phyloP scores from a whole-genome alignment of 2,329 filamentous ascomycete species.

The Cryphonectria parasitica region DNA sequence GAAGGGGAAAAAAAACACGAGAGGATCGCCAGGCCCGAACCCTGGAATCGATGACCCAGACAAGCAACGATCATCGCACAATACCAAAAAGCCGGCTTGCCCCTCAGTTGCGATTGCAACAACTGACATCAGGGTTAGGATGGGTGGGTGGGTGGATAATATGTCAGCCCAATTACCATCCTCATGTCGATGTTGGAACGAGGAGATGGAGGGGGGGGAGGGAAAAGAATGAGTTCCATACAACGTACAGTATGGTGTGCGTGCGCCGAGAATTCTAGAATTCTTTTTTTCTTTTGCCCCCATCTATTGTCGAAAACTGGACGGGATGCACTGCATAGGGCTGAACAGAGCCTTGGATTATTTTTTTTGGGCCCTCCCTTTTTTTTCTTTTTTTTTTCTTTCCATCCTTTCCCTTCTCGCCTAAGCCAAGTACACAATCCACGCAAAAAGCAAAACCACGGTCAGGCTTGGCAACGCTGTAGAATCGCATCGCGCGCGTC shows the following conservation, averaged over 20 bases:
- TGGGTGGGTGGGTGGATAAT: neutral
- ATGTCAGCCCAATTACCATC: neutral
- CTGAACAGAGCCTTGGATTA: neutral
- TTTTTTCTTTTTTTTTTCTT: neutral
- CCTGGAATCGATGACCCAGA: neutral
- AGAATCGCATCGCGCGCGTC: neutral
- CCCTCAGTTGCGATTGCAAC: too few relatives aligned
- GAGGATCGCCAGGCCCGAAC: neutral
- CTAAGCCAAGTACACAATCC: neutral
- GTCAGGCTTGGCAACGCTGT: neutral
- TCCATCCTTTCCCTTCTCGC: neutral
- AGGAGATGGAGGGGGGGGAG: conserved; percentile 29
- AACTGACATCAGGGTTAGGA: neutral
- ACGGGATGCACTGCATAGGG: neutral
- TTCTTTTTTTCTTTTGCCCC: too few relatives aligned
- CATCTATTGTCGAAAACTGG: too few relatives aligned
- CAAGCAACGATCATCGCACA: neutral
- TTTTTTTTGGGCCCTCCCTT: neutral
- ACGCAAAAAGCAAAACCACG: neutral
- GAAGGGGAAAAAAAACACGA: neutral
- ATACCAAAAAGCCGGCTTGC: neutral
- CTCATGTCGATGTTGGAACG: too few relatives aligned
- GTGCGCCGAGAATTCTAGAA: too few relatives aligned
- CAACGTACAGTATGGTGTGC: conserved; percentile 54
- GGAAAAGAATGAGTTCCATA: conserved; percentile 61